phyloP scores from a whole-genome alignment of 129 eudicot genomes.

The Smallanthus sonchifolius region DNA sequence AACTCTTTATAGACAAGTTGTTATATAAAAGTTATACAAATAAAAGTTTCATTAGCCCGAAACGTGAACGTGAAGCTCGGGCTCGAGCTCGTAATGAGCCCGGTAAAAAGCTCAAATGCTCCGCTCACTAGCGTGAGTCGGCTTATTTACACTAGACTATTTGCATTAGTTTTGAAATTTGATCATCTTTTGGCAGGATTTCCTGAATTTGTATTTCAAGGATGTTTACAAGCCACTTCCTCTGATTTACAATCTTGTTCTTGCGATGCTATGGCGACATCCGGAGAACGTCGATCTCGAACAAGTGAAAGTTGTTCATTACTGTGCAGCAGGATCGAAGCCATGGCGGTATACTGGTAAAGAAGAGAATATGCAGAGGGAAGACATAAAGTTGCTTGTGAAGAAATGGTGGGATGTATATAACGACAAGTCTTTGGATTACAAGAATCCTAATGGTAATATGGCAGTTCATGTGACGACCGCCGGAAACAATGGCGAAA shows the following conservation, averaged over 20 bases:
- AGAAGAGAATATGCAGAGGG: conserved; percentile 87
- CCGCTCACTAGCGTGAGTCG: too few relatives aligned
- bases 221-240: conserved; percentile 66
- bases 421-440: conserved; percentile 54
- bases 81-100: too few relatives aligned
- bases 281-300: conserved; percentile 67
- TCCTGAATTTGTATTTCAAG: conserved; percentile 63
- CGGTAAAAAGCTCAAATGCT: too few relatives aligned
- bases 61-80: too few relatives aligned
- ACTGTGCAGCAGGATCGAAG: conserved; percentile 86
- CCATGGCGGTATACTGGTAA: conserved; percentile 86
- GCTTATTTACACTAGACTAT: too few relatives aligned
- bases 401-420: conserved; percentile 85
- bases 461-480: neutral
- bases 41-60: too few relatives aligned
- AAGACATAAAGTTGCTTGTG: conserved; percentile 73
- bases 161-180: neutral
- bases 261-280: conserved; percentile 84
- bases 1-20: too few relatives aligned
- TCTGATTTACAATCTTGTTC: conserved; percentile 57
- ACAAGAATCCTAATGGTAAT: conserved; percentile 9
- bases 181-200: conserved; percentile 47
- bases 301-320: conserved; percentile 72
- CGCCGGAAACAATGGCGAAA: neutral
- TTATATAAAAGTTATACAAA: too few relatives aligned